phyloP scores from a whole-genome alignment of 2,329 filamentous ascomycete species.

The Curvularia verruculosa region DNA sequence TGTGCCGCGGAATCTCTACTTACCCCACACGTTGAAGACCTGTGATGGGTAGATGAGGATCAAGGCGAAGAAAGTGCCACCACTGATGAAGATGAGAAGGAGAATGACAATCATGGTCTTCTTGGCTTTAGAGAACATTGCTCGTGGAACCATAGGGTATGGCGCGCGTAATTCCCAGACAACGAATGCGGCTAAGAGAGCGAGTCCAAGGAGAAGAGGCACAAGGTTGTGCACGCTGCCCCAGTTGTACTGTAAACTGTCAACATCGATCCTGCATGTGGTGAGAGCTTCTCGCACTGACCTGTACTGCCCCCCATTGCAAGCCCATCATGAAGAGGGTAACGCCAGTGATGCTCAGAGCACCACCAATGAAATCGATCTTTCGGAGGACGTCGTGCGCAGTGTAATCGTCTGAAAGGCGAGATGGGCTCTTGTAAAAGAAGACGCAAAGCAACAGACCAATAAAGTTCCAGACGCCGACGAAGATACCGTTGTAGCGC shows the following conservation, averaged over 20 bases:
- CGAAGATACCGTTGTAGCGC: conserved; percentile 62
- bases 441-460: conserved; percentile 59
- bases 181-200: conserved; percentile 57
- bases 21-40: conserved; percentile 44
- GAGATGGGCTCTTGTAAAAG: conserved; percentile 50
- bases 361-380: conserved; percentile 42
- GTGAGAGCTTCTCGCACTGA: conserved; percentile 13
- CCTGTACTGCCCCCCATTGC: conserved; percentile 47
- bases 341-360: conserved; percentile 39
- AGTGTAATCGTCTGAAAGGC: conserved; percentile 50
- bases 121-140: conserved; percentile 39
- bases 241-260: conserved; percentile 63
- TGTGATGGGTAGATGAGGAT: conserved; percentile 47
- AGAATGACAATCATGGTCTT: conserved; percentile 42
- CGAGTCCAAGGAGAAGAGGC: conserved; percentile 60
- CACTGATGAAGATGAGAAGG: conserved; percentile 44
- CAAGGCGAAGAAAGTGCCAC: conserved; percentile 44
- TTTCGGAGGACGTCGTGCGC: conserved; percentile 34
- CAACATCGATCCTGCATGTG: conserved; percentile 35
- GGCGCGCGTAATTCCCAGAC: conserved; percentile 55
- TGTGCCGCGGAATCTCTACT: not conserved
- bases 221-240: conserved; percentile 60
- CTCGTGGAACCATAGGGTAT: conserved; percentile 54
- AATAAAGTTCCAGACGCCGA: conserved; percentile 59
- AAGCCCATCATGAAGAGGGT: conserved; percentile 48